These are phyloP conservation scores for Taphrina sp. DNA, from an alignment of 1,139 yeast genomes.

Conservation along the genomic window DNA sequence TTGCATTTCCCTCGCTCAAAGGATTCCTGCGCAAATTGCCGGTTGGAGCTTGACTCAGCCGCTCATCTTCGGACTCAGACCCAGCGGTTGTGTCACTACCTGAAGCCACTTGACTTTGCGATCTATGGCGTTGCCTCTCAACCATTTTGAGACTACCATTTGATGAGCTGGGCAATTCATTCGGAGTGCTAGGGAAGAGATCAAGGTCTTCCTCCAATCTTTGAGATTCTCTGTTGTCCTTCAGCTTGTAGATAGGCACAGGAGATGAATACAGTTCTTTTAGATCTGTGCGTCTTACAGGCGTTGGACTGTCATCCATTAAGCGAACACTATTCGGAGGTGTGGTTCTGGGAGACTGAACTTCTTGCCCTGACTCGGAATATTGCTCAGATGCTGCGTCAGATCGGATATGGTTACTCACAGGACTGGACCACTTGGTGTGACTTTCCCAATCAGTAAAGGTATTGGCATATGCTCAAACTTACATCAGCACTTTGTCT, in stretches of 20 bases:
- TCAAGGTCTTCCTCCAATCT: constrained; percentile 9
- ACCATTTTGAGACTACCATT: neutral
- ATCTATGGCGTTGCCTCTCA: neutral
- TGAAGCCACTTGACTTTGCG: neutral
- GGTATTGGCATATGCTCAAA: too few species aligned
- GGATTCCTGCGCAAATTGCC: neutral
- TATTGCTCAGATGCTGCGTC: too few species aligned
- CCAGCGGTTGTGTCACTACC: constrained; percentile 13
- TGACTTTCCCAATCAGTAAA: too few species aligned
- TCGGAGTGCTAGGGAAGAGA: neutral
- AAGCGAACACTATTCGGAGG: too few species aligned
- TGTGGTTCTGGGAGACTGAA: too few species aligned
- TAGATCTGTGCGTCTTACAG: too few species aligned
- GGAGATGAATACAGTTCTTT: neutral
- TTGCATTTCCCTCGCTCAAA: neutral
- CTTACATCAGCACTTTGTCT: constrained; percentile 1
- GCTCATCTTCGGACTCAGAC: constrained; percentile 6
- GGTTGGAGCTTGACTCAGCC: neutral
- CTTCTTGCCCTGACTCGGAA: too few species aligned
- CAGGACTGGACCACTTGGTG: constrained; percentile 23
- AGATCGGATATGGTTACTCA: too few species aligned
- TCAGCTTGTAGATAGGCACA: constrained; percentile 2
- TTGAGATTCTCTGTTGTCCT: constrained; percentile 11
- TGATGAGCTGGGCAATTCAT: neutral
- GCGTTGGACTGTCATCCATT: too few species aligned